Base-by-base conservation (phyloP, 306 rosid species). In the Cucumis sativus region DNA sequence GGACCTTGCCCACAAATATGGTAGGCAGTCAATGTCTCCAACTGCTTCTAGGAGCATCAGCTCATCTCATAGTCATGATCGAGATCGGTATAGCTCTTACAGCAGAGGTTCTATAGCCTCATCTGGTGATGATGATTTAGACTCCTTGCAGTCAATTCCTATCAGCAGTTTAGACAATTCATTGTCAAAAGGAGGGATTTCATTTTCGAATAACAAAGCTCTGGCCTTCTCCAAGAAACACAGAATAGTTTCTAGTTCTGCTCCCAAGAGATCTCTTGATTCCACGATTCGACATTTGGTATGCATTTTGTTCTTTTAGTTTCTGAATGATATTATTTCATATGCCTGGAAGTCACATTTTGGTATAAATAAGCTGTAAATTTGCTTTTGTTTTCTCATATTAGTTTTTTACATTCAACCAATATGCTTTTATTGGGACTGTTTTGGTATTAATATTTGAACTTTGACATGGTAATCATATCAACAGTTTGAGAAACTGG, bases 61-160 rank as follows among this genome's bases (percentile, higher is more conserved):
- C 80, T 92, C 96, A 74, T 78, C 88, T 58, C 85, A 80, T 47
- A 90, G 96, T 87, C 96, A 90, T 78, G 97, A 92, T 68, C 86
- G 89, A 78, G 97, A 90, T 64, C 88, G 83, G 61, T 84, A 85
- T 79, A 92, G 97, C 79, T 87, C 90, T 74, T 87, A 84, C 83
- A 88, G 96, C 89, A 87, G 87, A 90, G 93, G 89, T 83, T 92
- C 97, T 60, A 67, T 88, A 10, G 96, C 86, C 43, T 92, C 96
- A 82, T 92, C 96, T 52, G 96, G 87, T 62, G 96, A 92, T 72
- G 96, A 90, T 76, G 97, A 92, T 84, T n/a, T 85, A 28, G 96
- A 90, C 84, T 87, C 96, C 59, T 78, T 92, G 43, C 97, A 87
- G 56, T 90, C 97, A 78, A 80, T 83, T 73, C 87, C 87, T 76